These are phyloP conservation scores for Meredithiella fracta DNA, from an alignment of 2,329 filamentous ascomycete species.

Conservation along the genomic window DNA sequence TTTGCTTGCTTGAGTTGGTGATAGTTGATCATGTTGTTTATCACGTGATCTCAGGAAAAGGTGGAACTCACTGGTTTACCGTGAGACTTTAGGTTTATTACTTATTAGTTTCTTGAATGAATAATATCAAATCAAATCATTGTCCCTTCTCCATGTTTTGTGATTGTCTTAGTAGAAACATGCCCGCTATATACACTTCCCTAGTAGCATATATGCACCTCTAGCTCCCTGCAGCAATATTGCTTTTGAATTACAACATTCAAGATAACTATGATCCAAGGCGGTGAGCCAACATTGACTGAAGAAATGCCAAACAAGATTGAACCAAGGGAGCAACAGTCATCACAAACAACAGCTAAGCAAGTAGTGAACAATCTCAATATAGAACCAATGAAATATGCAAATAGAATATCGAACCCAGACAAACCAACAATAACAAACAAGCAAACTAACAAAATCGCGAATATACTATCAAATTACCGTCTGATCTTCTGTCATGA, in stretches of 20 bases:
- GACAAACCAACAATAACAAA: not conserved
- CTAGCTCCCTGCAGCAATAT: not conserved
- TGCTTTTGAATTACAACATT: not conserved
- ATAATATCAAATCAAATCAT: too few relatives aligned
- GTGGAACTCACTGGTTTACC: not conserved
- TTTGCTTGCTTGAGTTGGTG: not conserved
- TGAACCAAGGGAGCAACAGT: not conserved
- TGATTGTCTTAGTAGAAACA: too few relatives aligned
- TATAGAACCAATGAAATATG: too few relatives aligned
- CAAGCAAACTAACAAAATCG: not conserved
- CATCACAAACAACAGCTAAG: not conserved
- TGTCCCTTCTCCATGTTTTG: too few relatives aligned
- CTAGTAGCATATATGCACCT: not conserved
- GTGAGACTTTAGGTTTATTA: not conserved
- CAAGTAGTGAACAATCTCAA: not conserved
- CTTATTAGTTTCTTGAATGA: too few relatives aligned
- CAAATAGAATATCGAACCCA: too few relatives aligned
- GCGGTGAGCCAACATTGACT: not conserved
- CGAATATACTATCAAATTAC: not conserved
- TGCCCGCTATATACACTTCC: not conserved
- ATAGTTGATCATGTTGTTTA: not conserved
- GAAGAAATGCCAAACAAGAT: too few relatives aligned
- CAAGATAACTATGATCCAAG: constrained; percentile 3
- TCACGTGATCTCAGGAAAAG: not conserved
- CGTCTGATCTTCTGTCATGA: too few relatives aligned